Evolutionary conservation across 768 basidiomycete genomes (phyloP), one percentile per base, ranked within the genome.

Genomic region (Cantharellus cinnabarinus): DNA sequence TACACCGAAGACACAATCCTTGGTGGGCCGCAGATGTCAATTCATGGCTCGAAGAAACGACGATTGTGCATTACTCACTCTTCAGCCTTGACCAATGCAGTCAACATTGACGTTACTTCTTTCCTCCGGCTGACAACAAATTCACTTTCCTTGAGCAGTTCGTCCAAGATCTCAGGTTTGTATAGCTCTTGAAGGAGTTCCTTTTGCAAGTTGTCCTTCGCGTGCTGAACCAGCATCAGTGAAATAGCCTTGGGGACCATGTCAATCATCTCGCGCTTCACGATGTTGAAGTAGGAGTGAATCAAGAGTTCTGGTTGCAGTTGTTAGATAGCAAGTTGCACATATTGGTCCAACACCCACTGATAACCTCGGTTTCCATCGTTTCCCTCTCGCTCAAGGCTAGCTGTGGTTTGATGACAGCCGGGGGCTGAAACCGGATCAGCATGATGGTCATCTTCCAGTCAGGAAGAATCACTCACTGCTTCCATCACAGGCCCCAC

Each of bases 311-410:
- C 90, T 93, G 67, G 39, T 44, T 44, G 1, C 20, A 48, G 62
- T 59, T n/a, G 57, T 57, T 20, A 35, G n/a, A 3, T 20, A 10
- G 20, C 50, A 4, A 29, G 40, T 35, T 51, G 15, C 40, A 39
- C 5, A 50, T 42, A 44, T 1, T 35, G 62, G 20, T 10, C 29
- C n/a, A 50, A 34, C 10, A 4, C 14, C 79, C 89, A 94, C 91
- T 99, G 82, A 98, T 98, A 63, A 99, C 91, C 67, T 99, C 95
- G 0, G 94, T 98, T 71, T 99, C 95, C 84, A 98, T 87, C 39
- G 84, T 83, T 74, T 99, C 95, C 58, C 95, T 77, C 63, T 99
- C 95, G 68, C 77, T 95, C 65, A 98, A 72, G 7, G 89, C 87
- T 5, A 82, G 80, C 65, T 94, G 89, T 2, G 95, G 94, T 61